Evolutionary conservation across 331 rosid genomes (phyloP), one percentile per base, ranked within the genome.

Genomic region (Saraca asoca): DNA sequence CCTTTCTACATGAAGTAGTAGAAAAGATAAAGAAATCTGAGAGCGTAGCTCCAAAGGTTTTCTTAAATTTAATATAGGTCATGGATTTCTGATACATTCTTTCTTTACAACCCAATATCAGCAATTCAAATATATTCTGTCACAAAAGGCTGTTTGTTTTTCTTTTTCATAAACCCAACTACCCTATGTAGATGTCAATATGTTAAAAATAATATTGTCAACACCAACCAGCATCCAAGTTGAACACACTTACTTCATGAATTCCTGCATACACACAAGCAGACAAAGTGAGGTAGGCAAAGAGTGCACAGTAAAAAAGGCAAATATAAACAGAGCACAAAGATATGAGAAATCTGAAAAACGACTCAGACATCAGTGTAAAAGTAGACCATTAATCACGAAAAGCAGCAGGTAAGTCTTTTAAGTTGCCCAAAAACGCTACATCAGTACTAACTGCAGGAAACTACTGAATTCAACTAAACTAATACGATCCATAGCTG

Each of bases 231-330:
- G 70, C 64, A 62, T 71, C 85, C 51, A 20, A 73, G 64, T 55
- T 52, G 15, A 61, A 55, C 60, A 52, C 31, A 88, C 98, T 84
- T 84, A 94, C 99, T 86, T 94, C 99, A 39, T 94, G 99, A 77
- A 94, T 94, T 80, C 99, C 99, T 94, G 85, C 88, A 86, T 80
- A 80, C 39, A 81, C 64, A 75, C 1, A 51, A 39, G 71, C 7
- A 66, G 18, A 35, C 50, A 39, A 50, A 66, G 5, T 66, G 58
- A 49, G 71, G 78, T 49, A 50, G 2, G 20, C 53, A 52, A 17
- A 15, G 41, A 34, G 55, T 12, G n/a, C 18, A 44, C 54, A 45
- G 5, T 14, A 16, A 14, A 2, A 9, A 12, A 24, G 12, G 11
- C 14, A 12, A 3, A 29, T 46, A 46, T 14, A 62, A 43, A 43